These are phyloP conservation scores for Conidiobolus incongruus DNA, from an alignment of 371 early-diverging fungal species.

Conservation along the genomic window DNA sequence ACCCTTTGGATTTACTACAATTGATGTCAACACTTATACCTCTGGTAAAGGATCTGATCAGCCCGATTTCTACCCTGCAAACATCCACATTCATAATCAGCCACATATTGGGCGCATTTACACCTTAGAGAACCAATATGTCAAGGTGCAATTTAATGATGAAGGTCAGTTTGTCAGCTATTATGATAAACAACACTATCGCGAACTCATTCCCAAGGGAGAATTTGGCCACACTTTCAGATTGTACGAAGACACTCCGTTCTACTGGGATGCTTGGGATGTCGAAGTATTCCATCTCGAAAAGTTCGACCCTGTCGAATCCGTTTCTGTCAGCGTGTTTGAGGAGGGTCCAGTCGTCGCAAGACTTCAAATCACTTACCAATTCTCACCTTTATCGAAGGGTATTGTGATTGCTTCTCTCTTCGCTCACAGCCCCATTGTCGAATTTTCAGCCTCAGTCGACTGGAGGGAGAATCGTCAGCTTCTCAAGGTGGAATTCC, in stretches of 20 bases:
- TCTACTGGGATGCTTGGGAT: conserved; percentile 27
- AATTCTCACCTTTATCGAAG: conserved; percentile 33
- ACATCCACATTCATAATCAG: background rate
- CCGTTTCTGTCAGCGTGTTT: conserved; percentile 11
- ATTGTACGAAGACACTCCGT: conserved; percentile 56
- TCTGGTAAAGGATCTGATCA: too few species aligned
- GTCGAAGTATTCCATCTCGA: conserved; percentile 80
- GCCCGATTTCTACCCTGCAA: too few species aligned
- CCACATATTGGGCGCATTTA: conserved; percentile 4
- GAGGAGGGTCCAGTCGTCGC: conserved; percentile 70
- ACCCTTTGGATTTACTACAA: too few species aligned
- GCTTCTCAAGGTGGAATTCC: conserved; percentile 82
- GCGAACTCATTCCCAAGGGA: conserved; percentile 42
- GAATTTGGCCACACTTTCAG: conserved; percentile 52
- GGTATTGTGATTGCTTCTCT: conserved; percentile 56
- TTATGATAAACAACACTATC: conserved; percentile 29
- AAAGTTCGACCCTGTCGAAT: conserved; percentile 21
- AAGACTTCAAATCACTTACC: conserved; percentile 31
- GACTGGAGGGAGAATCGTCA: conserved; percentile 84
- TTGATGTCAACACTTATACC: too few species aligned
- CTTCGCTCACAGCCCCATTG: conserved; percentile 27
- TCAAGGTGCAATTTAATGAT: conserved; percentile 38
- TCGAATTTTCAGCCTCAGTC: conserved; percentile 71
- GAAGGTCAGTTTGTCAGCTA: conserved; percentile 45
- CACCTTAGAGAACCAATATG: conserved; percentile 39